Base-by-base conservation (phyloP, 1,284 basidiomycete genomes). In the Trichosporon faecale region DNA sequence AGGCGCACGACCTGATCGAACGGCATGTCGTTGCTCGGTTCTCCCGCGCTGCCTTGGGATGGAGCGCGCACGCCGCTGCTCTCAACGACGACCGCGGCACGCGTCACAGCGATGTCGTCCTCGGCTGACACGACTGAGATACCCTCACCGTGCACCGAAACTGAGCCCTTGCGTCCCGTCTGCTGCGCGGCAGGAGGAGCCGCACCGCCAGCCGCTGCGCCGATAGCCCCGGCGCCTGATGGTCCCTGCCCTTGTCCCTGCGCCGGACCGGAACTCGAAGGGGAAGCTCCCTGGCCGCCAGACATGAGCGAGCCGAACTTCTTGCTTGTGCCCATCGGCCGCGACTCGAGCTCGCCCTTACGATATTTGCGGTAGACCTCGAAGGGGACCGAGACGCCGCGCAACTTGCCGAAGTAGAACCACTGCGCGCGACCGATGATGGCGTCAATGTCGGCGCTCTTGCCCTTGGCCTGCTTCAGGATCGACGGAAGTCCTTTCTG, bases 371-470 rank as follows among this genome's bases (percentile, higher is more conserved):
- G 72, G 65, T 73, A 73, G 2, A 57, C 52, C 23, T 73, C 72
- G 65, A 73, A 73, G 16, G 70, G 68, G 37, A 73, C 68, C 2
- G 46, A 4, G 3, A 52, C 23, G 44, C 65, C 23, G 8, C 63
- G 52, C 52, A 40, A 23, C 52, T 69, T 70, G 61, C 3, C 25
- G 66, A 77, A 82, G 73, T 79, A 82, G 72, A 79, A 80, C 80
- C 80, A 82, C 65, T 82, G 80, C 29, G 80, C 79, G 33, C 76
- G 72, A 18, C 73, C 77, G 5, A 82, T 79, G 60, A 78, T 74
- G 57, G 78, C 77, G 74, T 82, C 80, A 25, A 82, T 80, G 67
- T 78, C 68, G 16, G 73, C 71, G n/a, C 76, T 68, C 52, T 77
- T 75, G 9, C 75, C 76, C 64, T 76, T 76, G 27, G 78, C 76